Base-by-base conservation (phyloP, 2,329 filamentous ascomycete genomes). In the Lasiodiplodia gonubiensis region DNA sequence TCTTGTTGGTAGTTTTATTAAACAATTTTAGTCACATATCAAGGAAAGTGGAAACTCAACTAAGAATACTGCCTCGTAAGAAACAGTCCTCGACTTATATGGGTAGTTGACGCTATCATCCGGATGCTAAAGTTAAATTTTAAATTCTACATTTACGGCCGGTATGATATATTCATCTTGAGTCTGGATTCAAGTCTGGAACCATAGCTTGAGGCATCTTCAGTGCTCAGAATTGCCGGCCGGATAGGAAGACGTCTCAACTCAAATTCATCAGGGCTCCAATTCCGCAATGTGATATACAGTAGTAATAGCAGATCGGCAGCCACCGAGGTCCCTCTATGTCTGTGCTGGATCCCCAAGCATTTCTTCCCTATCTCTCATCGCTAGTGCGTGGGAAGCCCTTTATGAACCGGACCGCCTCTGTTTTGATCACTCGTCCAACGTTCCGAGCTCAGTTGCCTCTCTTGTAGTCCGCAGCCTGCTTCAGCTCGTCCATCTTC, bases 401-500 rank as follows among this genome's bases (percentile, higher is more conserved):
- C 4, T 27, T n/a, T 7, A 33, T 10, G n/a, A 11, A 52, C 18
- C n/a, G 11, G 52, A 30, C 27, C 23, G 30, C 14, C 53, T 33
- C 35, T 33, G n/a, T 55, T 30, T 35, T 55, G 30, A 33, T 21
- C 10, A 21, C n/a, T 55, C 33, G 25, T 54, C 27, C 8, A 54
- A 12, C 11, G 10, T 33, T 33, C 18, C 6, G 10, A 27, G 7
- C 8, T 74, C 70, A 97, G 83, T 97, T 97, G 86, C 92, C 96
- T 81, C 94, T 88, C 76, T 87, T 89, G 70, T 92, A 93, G 68
- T 83, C 88, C 87, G 96, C 97, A 69, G 92, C 89, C 72, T 89
- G 94, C 78, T 93, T 88, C 77, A 99, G 83, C 85, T 99, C 94
- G 76, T 98, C 89, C 95, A 99, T 99, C 89, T 97, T 98, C 77